Evolutionary conservation across 106 monocot species (phyloP), one percentile per base, ranked within the genome.

Genomic region (Platanthera zijinensis): DNA sequence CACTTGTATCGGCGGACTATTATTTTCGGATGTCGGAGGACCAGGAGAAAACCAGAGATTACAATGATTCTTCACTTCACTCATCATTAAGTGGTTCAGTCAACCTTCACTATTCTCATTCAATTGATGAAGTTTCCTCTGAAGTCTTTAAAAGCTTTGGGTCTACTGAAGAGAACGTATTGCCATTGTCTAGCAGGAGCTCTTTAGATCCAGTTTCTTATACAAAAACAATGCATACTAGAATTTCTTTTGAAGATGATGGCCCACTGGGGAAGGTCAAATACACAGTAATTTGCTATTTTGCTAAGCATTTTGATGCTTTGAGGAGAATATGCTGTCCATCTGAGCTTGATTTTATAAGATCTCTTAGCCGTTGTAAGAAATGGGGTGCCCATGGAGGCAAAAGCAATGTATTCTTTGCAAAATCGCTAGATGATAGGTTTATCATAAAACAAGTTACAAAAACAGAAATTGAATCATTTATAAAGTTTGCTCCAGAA

Each of bases 371-470:
- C 73, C 89, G 94, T 47, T 99, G 99, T 71, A 99, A 94, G 78
- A 99, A 99, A 84, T 99, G 99, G 99, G 85, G 85, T 15, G 94
- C 99, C 19, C 88, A 90, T 64, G 92, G 99, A 72, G 92, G 94
- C 51, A 99, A 99, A 80, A 99, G 99, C 84, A 99, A 99, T 84
- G 99, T 87, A 47, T 99, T 99, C 52, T 99, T 99, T 81, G 99
- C 99, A 61, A 99, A 99, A 79, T 84, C 99, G 59, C 80, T 99
- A 64, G 99, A 99, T 83, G 99, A 99, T 62, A 83, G 99, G 69
- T 99, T 99, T 62, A 92, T 99, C 13, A 85, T 99, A 61, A 99
- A 99, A 70, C 92, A 99, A 62, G 89, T 99, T n/a, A 99, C 92
- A 2, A 94, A 87, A 83, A 94, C 88, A 28, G 94, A 99, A 80